phyloP scores from a whole-genome alignment of 2,329 filamentous ascomycete genomes.

The Thelonectria discophora region DNA sequence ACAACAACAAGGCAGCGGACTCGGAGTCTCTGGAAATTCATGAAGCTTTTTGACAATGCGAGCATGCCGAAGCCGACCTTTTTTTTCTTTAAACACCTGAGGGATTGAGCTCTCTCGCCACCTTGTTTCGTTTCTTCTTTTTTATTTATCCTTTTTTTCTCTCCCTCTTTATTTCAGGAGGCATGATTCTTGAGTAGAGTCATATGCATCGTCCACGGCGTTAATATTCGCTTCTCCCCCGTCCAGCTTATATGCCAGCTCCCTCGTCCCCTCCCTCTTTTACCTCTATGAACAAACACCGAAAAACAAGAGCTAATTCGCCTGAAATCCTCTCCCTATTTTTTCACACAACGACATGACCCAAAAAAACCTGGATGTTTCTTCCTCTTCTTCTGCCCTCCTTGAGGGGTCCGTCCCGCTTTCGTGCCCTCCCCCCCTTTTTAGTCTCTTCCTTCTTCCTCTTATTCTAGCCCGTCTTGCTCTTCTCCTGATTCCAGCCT shows the following conservation, averaged over 20 bases:
- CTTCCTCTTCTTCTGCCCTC: constrained; percentile 13
- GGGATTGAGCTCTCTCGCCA: constrained; percentile 25
- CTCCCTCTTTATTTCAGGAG: constrained; percentile 33
- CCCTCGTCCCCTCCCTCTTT: constrained; percentile 6
- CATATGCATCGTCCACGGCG: constrained; percentile 52
- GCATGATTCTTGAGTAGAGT: constrained; percentile 47
- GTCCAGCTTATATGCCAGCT: constrained; percentile 16
- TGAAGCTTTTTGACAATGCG: constrained; percentile 40
- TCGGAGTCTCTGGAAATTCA: constrained; percentile 59
- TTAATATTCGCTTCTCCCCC: constrained; percentile 42
- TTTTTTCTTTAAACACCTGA: not conserved
- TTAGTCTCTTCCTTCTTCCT: constrained; percentile 19
- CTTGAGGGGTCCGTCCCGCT: constrained; percentile 10
- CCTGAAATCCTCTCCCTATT: constrained; percentile 21
- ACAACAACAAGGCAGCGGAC: constrained; percentile 59
- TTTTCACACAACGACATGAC: constrained; percentile 36
- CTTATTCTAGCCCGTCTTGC: constrained; percentile 20
- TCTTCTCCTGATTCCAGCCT: constrained; percentile 27
- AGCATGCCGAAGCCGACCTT: constrained; percentile 30
- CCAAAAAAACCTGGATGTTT: constrained; percentile 33
- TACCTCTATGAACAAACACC: constrained; percentile 8
- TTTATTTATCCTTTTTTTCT: constrained; percentile 29
- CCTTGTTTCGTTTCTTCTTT: constrained; percentile 33
- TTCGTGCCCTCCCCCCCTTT: too few relatives aligned
- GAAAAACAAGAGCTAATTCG: constrained; percentile 32